phyloP scores from a whole-genome alignment of 306 rosid species.

The Amphicarpaea edgeworthii region DNA sequence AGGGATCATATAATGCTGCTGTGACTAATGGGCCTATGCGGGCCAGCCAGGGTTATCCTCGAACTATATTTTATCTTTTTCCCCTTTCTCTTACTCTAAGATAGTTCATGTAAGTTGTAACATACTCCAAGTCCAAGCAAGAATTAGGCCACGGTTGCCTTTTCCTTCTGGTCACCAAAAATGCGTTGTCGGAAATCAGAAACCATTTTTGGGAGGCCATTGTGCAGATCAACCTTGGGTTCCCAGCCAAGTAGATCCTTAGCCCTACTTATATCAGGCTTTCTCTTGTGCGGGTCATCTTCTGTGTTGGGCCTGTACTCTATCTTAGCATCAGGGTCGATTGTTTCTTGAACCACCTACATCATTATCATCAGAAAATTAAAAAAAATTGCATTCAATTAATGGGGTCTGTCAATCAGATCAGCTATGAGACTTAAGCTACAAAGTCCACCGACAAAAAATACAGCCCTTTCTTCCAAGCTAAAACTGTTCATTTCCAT shows the following conservation, averaged over 20 bases:
- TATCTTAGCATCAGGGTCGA: conserved; percentile 91
- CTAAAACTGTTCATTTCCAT: conserved; percentile 7
- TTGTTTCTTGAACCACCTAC: conserved; percentile 98
- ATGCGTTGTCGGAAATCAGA: conserved; percentile 90
- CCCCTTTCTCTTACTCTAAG: conserved; percentile 44
- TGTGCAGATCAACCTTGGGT: conserved; percentile 85
- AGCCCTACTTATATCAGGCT: conserved; percentile 86
- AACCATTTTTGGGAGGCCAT: conserved; percentile 97
- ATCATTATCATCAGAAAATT: conserved; percentile 1
- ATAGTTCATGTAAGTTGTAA: conserved; percentile 37
- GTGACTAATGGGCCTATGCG: conserved; percentile 40
- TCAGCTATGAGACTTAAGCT: conserved; percentile 12
- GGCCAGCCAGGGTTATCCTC: conserved; percentile 42
- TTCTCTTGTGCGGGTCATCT: conserved; percentile 98
- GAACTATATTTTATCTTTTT: conserved; percentile 20
- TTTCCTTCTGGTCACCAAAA: conserved; percentile 92
- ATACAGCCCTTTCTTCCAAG: neutral
- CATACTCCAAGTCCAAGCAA: conserved; percentile 7
- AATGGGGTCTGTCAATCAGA: conserved; percentile 36
- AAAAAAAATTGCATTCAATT: conserved; percentile 23
- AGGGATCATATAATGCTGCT: conserved; percentile 25
- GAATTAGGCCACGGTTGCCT: conserved; percentile 54
- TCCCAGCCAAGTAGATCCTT: conserved; percentile 92
- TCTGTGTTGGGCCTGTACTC: conserved; percentile 92
- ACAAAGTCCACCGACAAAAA: conserved; percentile 44